A percentile compares a stretch with the other conserved stretches of the same genome.
Evolutionary conservation across 139 green algal genomes (phyloP).

Genomic region (Chlorella vulgaris): DNA sequence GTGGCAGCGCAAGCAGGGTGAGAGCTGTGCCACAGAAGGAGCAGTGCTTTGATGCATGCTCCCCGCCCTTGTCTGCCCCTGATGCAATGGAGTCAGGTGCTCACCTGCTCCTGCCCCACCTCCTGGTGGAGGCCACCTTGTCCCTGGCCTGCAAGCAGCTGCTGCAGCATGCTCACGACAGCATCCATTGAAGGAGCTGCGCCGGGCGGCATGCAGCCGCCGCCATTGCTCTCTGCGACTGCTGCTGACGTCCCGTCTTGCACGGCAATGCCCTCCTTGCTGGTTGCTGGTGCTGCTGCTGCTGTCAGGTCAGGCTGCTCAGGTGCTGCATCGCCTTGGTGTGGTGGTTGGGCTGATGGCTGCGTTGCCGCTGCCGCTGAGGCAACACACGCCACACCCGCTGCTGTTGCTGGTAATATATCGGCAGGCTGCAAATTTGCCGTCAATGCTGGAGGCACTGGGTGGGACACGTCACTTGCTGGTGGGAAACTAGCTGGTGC

Average conservation of each 20-base stretch:
- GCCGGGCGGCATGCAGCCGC: neutral
- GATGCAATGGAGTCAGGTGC: too few species aligned
- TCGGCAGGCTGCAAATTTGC: too few species aligned
- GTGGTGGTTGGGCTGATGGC: neutral
- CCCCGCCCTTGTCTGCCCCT: too few species aligned
- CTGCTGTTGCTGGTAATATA: neutral
- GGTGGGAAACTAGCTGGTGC: too few species aligned
- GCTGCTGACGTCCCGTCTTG: neutral
- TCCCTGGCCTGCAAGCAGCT: neutral
- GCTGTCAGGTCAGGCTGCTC: neutral
- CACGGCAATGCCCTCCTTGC: neutral
- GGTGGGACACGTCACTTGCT: too few species aligned
- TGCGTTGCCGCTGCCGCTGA: neutral
- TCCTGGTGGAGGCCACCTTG: neutral
- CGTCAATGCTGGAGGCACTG: too few species aligned
- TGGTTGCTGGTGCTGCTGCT: neutral
- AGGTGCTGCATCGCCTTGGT: too few species aligned
- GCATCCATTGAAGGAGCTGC: constrained; percentile 3
- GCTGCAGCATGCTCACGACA: constrained; percentile 27
- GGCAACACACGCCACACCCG: neutral
- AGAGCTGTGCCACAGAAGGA: too few species aligned
- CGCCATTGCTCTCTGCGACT: neutral
- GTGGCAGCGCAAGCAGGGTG: too few species aligned
- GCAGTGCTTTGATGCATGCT: too few species aligned
- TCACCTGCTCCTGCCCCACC: too few species aligned